Percentiles rank a stretch among this genome's conserved stretches.
Conservation (phyloP, 169 alveolate species). For the Eimeria praecox region DNA sequence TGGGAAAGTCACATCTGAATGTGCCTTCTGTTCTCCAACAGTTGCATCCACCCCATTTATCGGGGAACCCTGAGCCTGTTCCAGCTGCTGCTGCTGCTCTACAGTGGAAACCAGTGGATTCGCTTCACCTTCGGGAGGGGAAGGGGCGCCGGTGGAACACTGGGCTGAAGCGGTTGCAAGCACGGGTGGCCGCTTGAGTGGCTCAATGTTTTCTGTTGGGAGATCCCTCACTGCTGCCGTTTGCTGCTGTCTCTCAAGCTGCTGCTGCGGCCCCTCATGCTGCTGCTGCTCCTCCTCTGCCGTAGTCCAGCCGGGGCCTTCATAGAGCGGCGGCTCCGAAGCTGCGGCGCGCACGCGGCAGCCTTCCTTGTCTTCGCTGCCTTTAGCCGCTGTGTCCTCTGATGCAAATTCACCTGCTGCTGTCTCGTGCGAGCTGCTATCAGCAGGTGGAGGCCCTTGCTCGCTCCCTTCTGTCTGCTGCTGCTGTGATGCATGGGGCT, state of each 20-base stretch:
- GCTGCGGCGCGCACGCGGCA: constrained; percentile 69
- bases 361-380: constrained; percentile 18
- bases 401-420: constrained; percentile 6
- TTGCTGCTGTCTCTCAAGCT: constrained; percentile 32
- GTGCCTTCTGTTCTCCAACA: neutral
- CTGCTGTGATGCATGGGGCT: constrained; percentile 2
- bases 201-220: neutral
- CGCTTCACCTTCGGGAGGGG: constrained; percentile 55
- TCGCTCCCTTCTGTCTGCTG: constrained; percentile 8
- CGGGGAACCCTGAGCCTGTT: neutral
- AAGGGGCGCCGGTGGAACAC: constrained; percentile 60
- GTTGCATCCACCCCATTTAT: neutral
- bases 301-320: constrained; percentile 1
- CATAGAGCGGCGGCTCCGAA: constrained; percentile 67
- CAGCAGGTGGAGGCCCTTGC: neutral
- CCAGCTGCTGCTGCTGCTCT: constrained; percentile 10
- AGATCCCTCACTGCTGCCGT: neutral
- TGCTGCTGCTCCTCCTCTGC: constrained; percentile 9
- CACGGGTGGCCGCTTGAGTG: neutral
- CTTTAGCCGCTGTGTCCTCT: neutral
- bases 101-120: neutral
- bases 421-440: neutral
- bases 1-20: neutral
- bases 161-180: constrained; percentile 5
- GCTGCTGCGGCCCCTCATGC: constrained; percentile 22